Evolutionary conservation across 805 yeast species (phyloP).

Genomic region (Candida ponderosae): DNA sequence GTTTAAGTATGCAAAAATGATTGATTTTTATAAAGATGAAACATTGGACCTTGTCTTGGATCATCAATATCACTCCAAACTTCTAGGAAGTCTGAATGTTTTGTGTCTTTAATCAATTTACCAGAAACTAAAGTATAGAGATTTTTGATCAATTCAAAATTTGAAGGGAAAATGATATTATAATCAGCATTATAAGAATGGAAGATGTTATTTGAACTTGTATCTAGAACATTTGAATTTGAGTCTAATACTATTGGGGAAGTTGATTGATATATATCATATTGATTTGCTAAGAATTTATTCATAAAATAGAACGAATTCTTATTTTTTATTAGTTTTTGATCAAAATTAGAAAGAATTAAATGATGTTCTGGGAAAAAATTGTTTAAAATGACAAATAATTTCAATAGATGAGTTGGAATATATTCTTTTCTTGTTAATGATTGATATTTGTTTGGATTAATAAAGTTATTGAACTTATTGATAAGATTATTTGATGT

Average conservation of each 20-base stretch:
- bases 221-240: background rate
- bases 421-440: slow-evolving; percentile 65
- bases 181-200: slow-evolving; percentile 49
- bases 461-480: slow-evolving; percentile 39
- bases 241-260: background rate
- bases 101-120: slow-evolving; percentile 40
- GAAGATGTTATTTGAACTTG: background rate
- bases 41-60: slow-evolving; percentile 80
- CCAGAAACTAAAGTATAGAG: slow-evolving; percentile 60
- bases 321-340: background rate
- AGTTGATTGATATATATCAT: too few species aligned
- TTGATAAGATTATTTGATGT: slow-evolving; percentile 1
- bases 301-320: too few species aligned
- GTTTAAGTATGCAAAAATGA: slow-evolving; percentile 39
- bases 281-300: too few species aligned
- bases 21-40: slow-evolving; percentile 69
- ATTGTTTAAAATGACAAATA: slow-evolving; percentile 53
- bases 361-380: slow-evolving; percentile 72
- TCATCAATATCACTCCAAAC: slow-evolving; percentile 64
- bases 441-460: slow-evolving; percentile 56
- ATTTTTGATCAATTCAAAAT: slow-evolving; percentile 54
- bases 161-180: slow-evolving; percentile 83
- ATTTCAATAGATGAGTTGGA: slow-evolving; percentile 67
- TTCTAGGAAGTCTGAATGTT: slow-evolving; percentile 58
- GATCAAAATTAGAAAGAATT: slow-evolving; percentile 60